A percentile compares a stretch with the other conserved stretches of the same genome.
Conservation (phyloP, 306 rosid species). For the Vigna reflexopilosa region DNA sequence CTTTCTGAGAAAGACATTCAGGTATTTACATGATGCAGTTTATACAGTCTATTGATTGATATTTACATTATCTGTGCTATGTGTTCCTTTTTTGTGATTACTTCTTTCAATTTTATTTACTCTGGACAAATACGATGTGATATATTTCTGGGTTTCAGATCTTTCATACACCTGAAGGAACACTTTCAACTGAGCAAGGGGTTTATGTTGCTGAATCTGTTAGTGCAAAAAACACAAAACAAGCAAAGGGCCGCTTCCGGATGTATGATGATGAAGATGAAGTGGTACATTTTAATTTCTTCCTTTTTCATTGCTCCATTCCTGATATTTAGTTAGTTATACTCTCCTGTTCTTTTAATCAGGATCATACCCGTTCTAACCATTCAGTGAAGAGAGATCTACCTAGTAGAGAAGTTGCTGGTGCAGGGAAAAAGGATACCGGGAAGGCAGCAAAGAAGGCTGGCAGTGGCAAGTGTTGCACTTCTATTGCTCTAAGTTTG, state of each 20-base stretch:
- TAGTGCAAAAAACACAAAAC: conserved; percentile 71
- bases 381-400: conserved; percentile 72
- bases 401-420: conserved; percentile 63
- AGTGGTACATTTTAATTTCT: conserved; percentile 49
- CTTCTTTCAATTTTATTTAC: conserved; percentile 21
- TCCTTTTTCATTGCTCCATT: conserved; percentile 1
- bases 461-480: conserved; percentile 81
- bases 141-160: conserved; percentile 59
- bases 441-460: conserved; percentile 76
- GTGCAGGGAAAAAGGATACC: conserved; percentile 72
- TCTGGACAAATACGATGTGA: not conserved
- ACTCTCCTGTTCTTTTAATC: conserved; percentile 35
- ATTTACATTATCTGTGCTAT: conserved; percentile 15
- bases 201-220: conserved; percentile 90
- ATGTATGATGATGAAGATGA: conserved; percentile 71
- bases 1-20: conserved; percentile 87
- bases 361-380: conserved; percentile 72
- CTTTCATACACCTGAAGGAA: conserved; percentile 89
- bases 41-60: conserved; percentile 9
- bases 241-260: conserved; percentile 87
- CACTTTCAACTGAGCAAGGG: conserved; percentile 93
- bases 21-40: conserved; percentile 54
- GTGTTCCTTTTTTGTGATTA: conserved; percentile 11
- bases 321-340: conserved; percentile 15
- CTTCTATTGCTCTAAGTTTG: conserved; percentile 32